Evolutionary conservation across 345 rosid species (phyloP).

Genomic region (Gossypium bickii): DNA sequence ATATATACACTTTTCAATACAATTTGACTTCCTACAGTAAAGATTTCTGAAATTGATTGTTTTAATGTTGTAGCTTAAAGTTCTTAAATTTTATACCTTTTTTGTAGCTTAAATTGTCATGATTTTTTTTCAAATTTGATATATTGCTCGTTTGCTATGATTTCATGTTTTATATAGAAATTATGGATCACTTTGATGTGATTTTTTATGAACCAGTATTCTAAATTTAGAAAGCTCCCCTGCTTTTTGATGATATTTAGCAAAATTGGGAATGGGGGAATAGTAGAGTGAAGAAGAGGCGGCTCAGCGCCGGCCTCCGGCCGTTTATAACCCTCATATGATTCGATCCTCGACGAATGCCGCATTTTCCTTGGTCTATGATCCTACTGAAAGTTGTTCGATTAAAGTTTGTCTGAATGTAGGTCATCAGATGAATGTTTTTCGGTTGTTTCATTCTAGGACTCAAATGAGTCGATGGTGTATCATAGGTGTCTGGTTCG

Average conservation of each 20-base stretch:
- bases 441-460: background rate
- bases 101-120: too few relatives aligned
- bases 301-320: background rate
- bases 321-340: background rate
- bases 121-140: too few relatives aligned
- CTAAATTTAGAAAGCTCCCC: background rate
- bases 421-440: background rate
- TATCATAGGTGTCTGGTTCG: background rate
- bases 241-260: background rate
- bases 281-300: background rate
- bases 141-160: too few relatives aligned
- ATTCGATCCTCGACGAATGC: background rate
- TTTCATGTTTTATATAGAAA: too few relatives aligned
- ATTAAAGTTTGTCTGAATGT: background rate
- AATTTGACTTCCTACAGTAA: background rate
- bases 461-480: background rate
- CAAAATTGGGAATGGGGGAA: background rate
- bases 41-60: background rate
- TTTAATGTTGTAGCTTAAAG: background rate
- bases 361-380: background rate
- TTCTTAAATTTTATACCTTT: too few relatives aligned
- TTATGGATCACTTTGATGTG: background rate
- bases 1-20: background rate
- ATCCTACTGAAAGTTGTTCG: background rate
- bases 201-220: background rate